A percentile compares a stretch with the other conserved stretches of the same genome.
These are phyloP conservation scores for Ganoderma sinense DNA, from an alignment of 1,284 basidiomycete genomes.

Conservation along the genomic window DNA sequence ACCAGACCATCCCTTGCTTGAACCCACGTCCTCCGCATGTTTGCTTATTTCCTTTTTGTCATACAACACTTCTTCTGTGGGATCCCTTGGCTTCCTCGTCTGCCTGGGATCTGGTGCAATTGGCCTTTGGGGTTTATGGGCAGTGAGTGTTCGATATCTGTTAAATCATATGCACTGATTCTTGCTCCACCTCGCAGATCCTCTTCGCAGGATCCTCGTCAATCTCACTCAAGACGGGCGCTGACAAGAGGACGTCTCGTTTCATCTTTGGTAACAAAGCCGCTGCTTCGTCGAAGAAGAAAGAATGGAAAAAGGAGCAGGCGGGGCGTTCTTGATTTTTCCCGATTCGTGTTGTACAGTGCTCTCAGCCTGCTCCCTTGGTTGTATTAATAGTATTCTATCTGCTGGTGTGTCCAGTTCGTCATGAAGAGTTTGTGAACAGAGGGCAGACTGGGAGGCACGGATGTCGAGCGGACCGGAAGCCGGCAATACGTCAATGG, in stretches of 20 bases:
- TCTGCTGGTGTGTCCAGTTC: not conserved
- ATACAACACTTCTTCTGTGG: slow-evolving; percentile 67
- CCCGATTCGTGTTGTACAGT: not conserved
- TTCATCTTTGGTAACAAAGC: slow-evolving; percentile 81
- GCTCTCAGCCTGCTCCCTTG: not conserved
- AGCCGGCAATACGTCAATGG: not conserved
- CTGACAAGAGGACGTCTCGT: slow-evolving; percentile 80
- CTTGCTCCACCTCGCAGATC: slow-evolving; percentile 49
- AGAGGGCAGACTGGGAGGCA: no score
- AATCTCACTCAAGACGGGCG: slow-evolving; percentile 75
- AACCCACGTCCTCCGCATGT: slow-evolving; percentile 60
- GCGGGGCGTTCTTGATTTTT: not conserved
- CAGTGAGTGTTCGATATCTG: slow-evolving; percentile 53
- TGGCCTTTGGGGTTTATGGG: slow-evolving; percentile 75
- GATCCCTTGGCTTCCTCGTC: slow-evolving; percentile 61
- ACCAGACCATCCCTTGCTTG: slow-evolving; percentile 66
- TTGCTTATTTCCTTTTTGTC: slow-evolving; percentile 66
- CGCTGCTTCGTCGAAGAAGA: slow-evolving; percentile 76
- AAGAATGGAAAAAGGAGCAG: slow-evolving; percentile 60
- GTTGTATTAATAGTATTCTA: not conserved
- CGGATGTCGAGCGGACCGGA: not conserved
- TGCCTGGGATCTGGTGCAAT: slow-evolving; percentile 58
- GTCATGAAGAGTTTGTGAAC: not conserved
- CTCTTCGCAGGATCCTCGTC: slow-evolving; percentile 64
- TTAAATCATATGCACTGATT: not conserved